phyloP scores from a whole-genome alignment of 768 basidiomycete genomes.

The Pulveroboletus sp. region DNA sequence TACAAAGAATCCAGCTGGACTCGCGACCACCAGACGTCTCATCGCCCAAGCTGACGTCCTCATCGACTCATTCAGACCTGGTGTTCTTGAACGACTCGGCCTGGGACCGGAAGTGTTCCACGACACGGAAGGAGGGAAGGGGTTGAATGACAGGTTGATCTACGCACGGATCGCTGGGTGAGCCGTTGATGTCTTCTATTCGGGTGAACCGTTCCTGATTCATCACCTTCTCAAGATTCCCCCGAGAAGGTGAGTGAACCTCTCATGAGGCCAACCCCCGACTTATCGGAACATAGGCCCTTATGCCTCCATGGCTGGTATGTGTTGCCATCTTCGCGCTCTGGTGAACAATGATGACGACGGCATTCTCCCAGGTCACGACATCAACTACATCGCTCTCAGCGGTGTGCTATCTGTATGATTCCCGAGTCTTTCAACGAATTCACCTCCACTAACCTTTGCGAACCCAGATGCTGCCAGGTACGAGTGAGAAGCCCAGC shows the following conservation, averaged over 20 bases:
- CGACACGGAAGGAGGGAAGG: constrained; percentile 38
- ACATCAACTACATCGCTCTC: constrained; percentile 79
- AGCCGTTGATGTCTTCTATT: constrained; percentile 20
- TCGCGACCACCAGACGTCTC: constrained; percentile 50
- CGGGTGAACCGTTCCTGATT: neutral
- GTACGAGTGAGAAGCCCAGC: constrained; percentile 53
- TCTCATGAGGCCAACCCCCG: constrained; percentile 1
- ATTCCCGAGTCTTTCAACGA: neutral
- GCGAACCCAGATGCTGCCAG: constrained; percentile 57
- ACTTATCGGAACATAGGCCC: constrained; percentile 42
- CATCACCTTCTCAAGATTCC: constrained; percentile 41
- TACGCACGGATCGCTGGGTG: constrained; percentile 77
- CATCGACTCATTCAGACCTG: constrained; percentile 81
- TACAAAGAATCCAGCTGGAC: constrained; percentile 56
- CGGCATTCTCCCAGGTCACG: constrained; percentile 52
- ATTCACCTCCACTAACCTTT: neutral
- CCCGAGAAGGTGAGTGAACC: constrained; percentile 46
- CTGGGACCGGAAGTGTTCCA: constrained; percentile 74
- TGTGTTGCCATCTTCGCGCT: constrained; percentile 11
- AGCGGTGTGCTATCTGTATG: constrained; percentile 68
- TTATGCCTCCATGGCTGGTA: constrained; percentile 74
- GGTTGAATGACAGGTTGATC: constrained; percentile 58
- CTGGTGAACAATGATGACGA: neutral
- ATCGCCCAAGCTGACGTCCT: constrained; percentile 69
- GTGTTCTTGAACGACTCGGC: constrained; percentile 73